Evolutionary conservation across 176 grass and related monocot genomes (phyloP), one percentile per base, ranked within the genome.

Genomic region (Tuctoria greenei): DNA sequence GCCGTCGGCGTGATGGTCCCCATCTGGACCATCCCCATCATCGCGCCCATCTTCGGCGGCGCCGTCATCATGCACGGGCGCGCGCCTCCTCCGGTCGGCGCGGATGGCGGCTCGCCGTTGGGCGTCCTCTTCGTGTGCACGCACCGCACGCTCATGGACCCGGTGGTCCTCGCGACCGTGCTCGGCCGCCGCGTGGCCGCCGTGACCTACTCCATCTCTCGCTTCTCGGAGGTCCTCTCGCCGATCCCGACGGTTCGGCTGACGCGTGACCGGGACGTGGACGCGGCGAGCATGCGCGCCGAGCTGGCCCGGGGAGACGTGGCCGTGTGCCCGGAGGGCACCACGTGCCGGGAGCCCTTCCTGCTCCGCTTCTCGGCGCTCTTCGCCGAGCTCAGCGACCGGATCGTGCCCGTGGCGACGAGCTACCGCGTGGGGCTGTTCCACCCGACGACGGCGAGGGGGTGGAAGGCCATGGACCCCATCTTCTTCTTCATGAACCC

Each of bases 401-500:
- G 89, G 35, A 99, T 99, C 56, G 91, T 95, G 66, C 95, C 91
- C 6, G 91, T 99, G 40, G 95, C 95, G 4, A 95, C 89, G 23
- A 84, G 92, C 72, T 95, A 95, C 80, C 79, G 80, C 6, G 95
- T 99, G 39, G 87, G 88, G 26, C 82, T 99, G 7, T 99, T 99
- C 87, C 89, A 99, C 76, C 91, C 95, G 15, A 95, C 95, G 27
- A 99, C 95, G 65, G 95, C 95, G 46, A 73, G 91, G 24, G 92
- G 92, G 24, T 99, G 87, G 76, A 99, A 99, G 80, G 91, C 91
- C 80, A 99, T 99, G 95, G 95, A 99, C 54, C 95, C 95, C 5
- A 92, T 99, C 66, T 99, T 95, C 87, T 95, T 99, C 91, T 99
- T 99, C 89, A 99, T 99, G 95, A 93, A 99, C 72, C 91, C 91